Evolutionary conservation across 2,329 filamentous ascomycete species (phyloP).

Genomic region (Grosmannia clavigera): DNA sequence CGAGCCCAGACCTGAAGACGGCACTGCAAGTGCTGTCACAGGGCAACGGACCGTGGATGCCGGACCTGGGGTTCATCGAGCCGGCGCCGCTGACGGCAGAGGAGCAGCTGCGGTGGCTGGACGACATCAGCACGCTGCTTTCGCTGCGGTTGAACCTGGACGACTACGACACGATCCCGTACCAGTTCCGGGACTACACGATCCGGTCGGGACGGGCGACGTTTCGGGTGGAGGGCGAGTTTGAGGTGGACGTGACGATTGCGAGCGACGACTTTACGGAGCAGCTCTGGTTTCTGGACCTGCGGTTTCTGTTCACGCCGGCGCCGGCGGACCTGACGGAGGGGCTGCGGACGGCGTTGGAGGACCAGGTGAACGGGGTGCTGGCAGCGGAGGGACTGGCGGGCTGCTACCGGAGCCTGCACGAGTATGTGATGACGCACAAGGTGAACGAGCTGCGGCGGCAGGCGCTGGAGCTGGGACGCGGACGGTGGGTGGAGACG

Average conservation of each 20-base stretch:
- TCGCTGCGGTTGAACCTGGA: slow-evolving; percentile 74
- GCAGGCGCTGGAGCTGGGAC: slow-evolving; percentile 61
- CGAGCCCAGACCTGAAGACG: slow-evolving; percentile 82
- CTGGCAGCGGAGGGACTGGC: slow-evolving; percentile 58
- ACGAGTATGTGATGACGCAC: slow-evolving; percentile 78
- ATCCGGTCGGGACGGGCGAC: slow-evolving; percentile 82
- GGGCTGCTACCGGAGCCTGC: slow-evolving; percentile 76
- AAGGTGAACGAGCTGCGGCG: slow-evolving; percentile 74
- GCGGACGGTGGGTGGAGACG: slow-evolving; percentile 64
- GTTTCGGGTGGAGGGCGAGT: slow-evolving; percentile 71
- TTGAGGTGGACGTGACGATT: slow-evolving; percentile 86
- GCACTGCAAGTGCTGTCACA: slow-evolving; percentile 75
- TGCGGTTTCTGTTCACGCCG: slow-evolving; percentile 72
- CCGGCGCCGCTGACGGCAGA: slow-evolving; percentile 57
- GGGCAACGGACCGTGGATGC: slow-evolving; percentile 65
- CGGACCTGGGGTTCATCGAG: slow-evolving; percentile 71
- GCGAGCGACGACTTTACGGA: slow-evolving; percentile 71
- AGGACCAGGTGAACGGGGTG: slow-evolving; percentile 57
- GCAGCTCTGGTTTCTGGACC: slow-evolving; percentile 90
- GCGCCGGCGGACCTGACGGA: slow-evolving; percentile 49
- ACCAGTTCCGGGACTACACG: slow-evolving; percentile 63
- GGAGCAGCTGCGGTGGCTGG: slow-evolving; percentile 61
- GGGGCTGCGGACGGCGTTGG: slow-evolving; percentile 51
- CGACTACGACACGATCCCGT: slow-evolving; percentile 63
- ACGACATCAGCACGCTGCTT: slow-evolving; percentile 72